Percentiles rank a stretch among this genome's conserved stretches.
phyloP scores from a whole-genome alignment of 2,329 filamentous ascomycete species.

The Aspergillus terreus region DNA sequence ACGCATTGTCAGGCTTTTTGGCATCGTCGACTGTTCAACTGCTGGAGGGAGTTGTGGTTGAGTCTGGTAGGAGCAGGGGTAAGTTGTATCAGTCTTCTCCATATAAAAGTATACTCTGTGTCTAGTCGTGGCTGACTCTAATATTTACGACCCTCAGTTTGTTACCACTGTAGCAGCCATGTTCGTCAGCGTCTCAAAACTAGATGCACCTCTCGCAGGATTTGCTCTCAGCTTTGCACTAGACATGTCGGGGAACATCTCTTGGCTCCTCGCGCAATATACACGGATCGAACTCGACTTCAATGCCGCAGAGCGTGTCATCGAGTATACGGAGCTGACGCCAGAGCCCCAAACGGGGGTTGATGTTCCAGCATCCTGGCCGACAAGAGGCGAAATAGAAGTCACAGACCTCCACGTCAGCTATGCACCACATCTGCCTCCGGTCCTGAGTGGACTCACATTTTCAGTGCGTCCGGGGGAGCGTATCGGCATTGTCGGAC shows the following conservation, averaged over 20 bases:
- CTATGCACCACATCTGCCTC: conserved; percentile 66
- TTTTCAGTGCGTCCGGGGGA: conserved; percentile 66
- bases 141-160: conserved; percentile 51
- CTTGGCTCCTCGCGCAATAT: conserved; percentile 65
- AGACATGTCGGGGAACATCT: conserved; percentile 62
- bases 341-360: conserved; percentile 64
- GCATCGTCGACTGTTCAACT: conserved; percentile 68
- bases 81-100: not conserved
- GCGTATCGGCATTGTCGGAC: conserved; percentile 71
- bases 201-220: conserved; percentile 68
- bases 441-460: conserved; percentile 65
- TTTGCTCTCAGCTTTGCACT: conserved; percentile 73
- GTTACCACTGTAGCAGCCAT: conserved; percentile 61
- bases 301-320: conserved; percentile 71
- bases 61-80: conserved; percentile 53
- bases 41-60: conserved; percentile 73
- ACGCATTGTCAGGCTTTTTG: conserved; percentile 23
- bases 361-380: conserved; percentile 70
- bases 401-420: conserved; percentile 67
- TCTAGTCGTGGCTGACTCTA: not conserved
- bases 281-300: conserved; percentile 67
- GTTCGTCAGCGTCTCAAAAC: conserved; percentile 58
- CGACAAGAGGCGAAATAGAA: conserved; percentile 66
- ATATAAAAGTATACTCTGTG: not conserved
- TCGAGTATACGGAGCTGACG: conserved; percentile 68